Evolutionary conservation across 2,329 filamentous ascomycete genomes (phyloP), one percentile per base, ranked within the genome.

Genomic region (Curvularia verruculosa): DNA sequence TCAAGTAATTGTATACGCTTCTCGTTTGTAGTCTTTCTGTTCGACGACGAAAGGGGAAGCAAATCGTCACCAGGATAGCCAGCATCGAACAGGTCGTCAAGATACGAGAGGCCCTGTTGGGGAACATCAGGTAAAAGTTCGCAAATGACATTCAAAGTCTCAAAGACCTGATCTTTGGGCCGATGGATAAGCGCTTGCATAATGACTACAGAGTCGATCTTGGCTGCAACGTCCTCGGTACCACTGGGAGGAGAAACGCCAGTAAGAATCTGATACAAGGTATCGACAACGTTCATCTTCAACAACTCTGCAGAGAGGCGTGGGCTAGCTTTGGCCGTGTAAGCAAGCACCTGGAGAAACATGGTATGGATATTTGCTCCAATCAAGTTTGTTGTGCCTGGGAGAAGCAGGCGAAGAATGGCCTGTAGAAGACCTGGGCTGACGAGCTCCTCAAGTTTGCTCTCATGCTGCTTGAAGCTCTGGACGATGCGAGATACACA

Each of bases 161-260:
- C 95, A 66, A 94, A 95, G 18, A 99, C 91, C 77, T 99, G 95
- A 66, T 99, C 96, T 54, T 93, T 88, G 6, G 95, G 95, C 39
- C 94, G 88, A 72, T 98, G 95, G 50, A 99, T 96, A 61, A 99
- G 83, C 36, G 96, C 92, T 79, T 99, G 95, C 96, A 99, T 99
- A 69, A 99, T 95, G 44, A 99, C 86, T 53, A 98, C 94, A 71
- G 92, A 96, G 77, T 98, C 94, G 63, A 98, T 89, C 78, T 96
- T 96, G 36, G 86, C 89, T 28, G 88, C 89, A 55, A 92, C 85
- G 73, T 94, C 88, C 34, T 92, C 88, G 1, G 84, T 88, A 31
- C 89, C 90, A 60, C 83, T 85, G 0, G 95, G 95, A 1, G 95
- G 93, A 0, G 95, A 98, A 2, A 99, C 92, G 19, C 95, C 95